Evolutionary conservation across 2,329 filamentous ascomycete species (phyloP), one percentile per base, ranked within the genome.

Genomic region (Madurella fahalii): DNA sequence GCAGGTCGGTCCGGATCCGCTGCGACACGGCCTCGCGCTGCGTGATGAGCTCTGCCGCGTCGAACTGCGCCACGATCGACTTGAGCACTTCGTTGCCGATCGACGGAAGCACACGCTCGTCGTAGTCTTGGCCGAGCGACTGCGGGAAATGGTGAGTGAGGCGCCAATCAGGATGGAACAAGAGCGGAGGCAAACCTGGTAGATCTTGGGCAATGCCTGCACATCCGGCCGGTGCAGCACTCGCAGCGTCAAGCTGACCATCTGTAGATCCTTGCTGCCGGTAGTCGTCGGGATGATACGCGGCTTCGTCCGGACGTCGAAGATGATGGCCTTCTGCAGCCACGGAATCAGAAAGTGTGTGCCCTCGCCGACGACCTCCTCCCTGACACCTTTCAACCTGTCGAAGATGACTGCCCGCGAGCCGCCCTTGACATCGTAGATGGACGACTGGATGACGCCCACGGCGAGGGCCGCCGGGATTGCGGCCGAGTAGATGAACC

Each of bases 81-180:
- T 99, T 99, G 70, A 99, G 85, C 65, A 99, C 94, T 84, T 99
- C 94, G 78, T 99, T 99, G 67, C 95, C 94, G 75, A 99, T 99
- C 63, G 92, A 96, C 47, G 94, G 94, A 66, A 99, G 87, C 56
- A 99, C 94, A 73, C 94, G 84, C 82, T 99, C 94, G 72, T 99
- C 94, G 79, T 99, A 99, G 74, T 99, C 94, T 77, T 86, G 88
- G 69, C 94, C 94, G 72, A 99, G 93, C 70, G 91, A 94, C 93
- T 97, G 63, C 20, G 44, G 8, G 9, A 17, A n/a, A 11, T 4
- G 9, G 50, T 65, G 52, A 61, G 47, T 25, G 7, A 25, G 25
- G 25, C 25, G 25, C 3, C 2, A 50, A 5, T 25, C 16, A n/a
- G 16, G 20, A 9, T n/a, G 30, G n/a, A 37, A 40, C 17, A 40